Evolutionary conservation across 495 filamentous ascomycete genomes (phyloP).

Genomic region (Massariosphaeria phaeospora): DNA sequence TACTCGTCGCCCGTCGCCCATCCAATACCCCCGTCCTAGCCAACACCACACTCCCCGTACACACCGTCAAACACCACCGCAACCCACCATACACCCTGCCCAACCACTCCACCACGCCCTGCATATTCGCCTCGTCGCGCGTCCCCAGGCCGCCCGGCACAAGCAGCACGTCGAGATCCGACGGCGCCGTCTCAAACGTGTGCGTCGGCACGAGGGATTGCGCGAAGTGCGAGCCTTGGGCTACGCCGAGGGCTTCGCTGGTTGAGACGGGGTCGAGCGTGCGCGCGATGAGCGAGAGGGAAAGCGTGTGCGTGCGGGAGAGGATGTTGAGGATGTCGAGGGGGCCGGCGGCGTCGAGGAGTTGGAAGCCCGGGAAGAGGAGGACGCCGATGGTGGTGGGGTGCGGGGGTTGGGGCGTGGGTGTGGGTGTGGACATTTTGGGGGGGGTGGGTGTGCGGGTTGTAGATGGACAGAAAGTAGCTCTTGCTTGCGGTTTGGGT

Average conservation of each 20-base stretch:
- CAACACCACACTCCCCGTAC: constrained; percentile 29
- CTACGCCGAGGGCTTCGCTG: constrained; percentile 9
- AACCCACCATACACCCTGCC: constrained; percentile 28
- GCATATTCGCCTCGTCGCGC: constrained; percentile 40
- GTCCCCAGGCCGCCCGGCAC: constrained; percentile 59
- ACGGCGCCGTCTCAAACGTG: constrained; percentile 48
- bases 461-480: too few species aligned
- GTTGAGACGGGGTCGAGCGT: constrained; percentile 53
- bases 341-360: constrained; percentile 56
- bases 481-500: too few species aligned
- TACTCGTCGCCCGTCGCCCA: constrained; percentile 29
- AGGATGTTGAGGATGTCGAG: constrained; percentile 59
- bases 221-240: constrained; percentile 35
- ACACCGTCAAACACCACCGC: constrained; percentile 45
- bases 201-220: constrained; percentile 57
- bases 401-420: background rate
- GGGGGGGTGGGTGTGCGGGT: too few species aligned
- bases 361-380: constrained; percentile 51
- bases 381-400: constrained; percentile 40
- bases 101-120: constrained; percentile 47
- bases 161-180: constrained; percentile 58
- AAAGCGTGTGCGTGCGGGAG: constrained; percentile 39
- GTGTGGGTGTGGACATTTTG: background rate
- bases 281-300: constrained; percentile 49
- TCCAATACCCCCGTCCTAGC: constrained; percentile 28